Evolutionary conservation across 1,284 basidiomycete genomes (phyloP), one percentile per base, ranked within the genome.

Genomic region (Rhodotorula sp.): DNA sequence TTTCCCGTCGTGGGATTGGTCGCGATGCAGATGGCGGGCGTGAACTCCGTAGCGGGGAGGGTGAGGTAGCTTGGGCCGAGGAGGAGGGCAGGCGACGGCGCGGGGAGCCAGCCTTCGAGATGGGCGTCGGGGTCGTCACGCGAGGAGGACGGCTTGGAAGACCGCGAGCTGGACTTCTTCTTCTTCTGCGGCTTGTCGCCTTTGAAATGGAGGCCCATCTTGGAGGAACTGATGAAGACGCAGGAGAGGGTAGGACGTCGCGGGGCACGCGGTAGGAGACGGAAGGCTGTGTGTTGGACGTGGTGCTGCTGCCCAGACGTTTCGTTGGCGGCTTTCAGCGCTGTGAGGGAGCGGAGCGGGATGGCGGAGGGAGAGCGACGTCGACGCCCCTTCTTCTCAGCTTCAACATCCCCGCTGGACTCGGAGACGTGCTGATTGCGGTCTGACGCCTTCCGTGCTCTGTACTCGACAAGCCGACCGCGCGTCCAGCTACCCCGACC

Each of bases 151-250:
- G n/a, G 32, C 85, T 64, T 85, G 76, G 72, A 79, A 78, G 50
- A 82, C 82, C 78, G 73, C 19, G 79, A 81, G 82, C 6, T 85
- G 86, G 17, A 79, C 80, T 76, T 83, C 83, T 75, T 85, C 83
- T 91, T 86, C 80, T 92, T 93, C 85, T 90, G 91, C 82, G 88
- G 89, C 81, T 91, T 92, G 61, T 94, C 92, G 21, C 91, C 91
- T 80, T 94, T 94, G 83, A 94, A 94, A 77, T 88, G 61, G 46
- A 69, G 56, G 9, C 68, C 67, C 70, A 65, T 72, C 32, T 2
- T 6, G n/a, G 34, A 21, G 15, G 22, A 25, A 8, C 13, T 58
- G 25, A 32, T 32, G 55, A 63, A 22, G 29, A 19, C 13, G 57
- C 29, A 48, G 27, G 25, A 27, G 29, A 7, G 4, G 54, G 51